Base-by-base conservation (phyloP, 805 yeast genomes). In the Saturnispora serradocipensis region DNA sequence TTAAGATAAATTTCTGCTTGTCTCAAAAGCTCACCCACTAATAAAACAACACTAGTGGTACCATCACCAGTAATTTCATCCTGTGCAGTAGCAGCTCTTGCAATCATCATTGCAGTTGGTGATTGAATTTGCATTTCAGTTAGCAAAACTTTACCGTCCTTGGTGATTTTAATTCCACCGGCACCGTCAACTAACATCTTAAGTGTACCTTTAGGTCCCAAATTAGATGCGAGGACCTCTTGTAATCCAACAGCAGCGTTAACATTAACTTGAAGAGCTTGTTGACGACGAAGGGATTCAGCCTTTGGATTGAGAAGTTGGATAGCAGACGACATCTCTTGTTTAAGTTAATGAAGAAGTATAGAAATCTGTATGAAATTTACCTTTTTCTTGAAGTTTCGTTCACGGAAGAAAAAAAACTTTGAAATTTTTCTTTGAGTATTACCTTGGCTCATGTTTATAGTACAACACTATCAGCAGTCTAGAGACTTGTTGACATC, bases 51-150 rank as follows among this genome's bases (percentile, higher is more conserved):
- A 2, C 97, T 86, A 5, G 98, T 91, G 51, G 99, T 93, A 57
- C 99, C 99, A 69, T 93, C 99, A 48, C 99, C 99, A n/a, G 98
- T 87, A 65, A 93, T 88, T 69, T 93, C 99, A 68, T 93, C 99
- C 70, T 93, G 99, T 0, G 99, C 97, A 45, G 96, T 82, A 47
- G 99, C 99, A 13, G 98, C 99, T 58, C 98, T 78, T 3, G 99
- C 96, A 70, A 86, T 86, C 86, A 86, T 81, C 35, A 86, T 86
- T 0, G 95, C 95, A 3, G 95, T 86, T 10, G 95, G 95, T 56
- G 86, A 82, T 66, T 86, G 93, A 69, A 91, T 91, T 71, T 93
- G 99, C 99, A 93, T 93, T 66, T 93, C 99, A 40, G 86, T 80
- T 54, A 93, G 74, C 52, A 93, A 73, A 7, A 93, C 97, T 65